Base-by-base conservation (phyloP, 2,329 filamentous ascomycete genomes). In the Exophiala viscosa region DNA sequence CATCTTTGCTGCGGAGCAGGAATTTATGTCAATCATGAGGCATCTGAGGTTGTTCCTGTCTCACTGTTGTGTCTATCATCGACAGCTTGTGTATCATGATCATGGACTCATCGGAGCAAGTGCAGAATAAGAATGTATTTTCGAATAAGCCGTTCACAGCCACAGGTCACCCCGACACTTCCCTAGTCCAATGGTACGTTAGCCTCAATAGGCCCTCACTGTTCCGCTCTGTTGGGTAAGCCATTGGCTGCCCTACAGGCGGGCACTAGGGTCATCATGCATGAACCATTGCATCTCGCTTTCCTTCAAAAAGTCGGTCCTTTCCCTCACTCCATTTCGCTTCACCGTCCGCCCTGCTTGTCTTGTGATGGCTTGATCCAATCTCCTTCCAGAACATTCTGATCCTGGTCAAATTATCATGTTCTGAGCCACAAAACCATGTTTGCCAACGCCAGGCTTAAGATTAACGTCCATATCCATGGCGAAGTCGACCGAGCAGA, bases 191-290 rank as follows among this genome's bases (percentile, higher is more conserved):
- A n/a, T n/a, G n/a, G n/a, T n/a, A n/a, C n/a, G n/a, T 23, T 42
- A 14, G 40, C 9, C 3, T 31, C 23, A n/a, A 9, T 42, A 42
- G 40, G 20, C 20, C 40, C 18, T 28, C 40, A 42, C 18, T 31
- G 17, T 28, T 23, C 18, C 23, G 11, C 40, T n/a, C 20, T 38
- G 20, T 2, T 18, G 32, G 33, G 46, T 50, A 3, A 6, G 6
- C 41, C 11, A 55, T 58, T 55, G 56, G 52, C 43, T 36, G 56
- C 52, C 56, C 49, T 52, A 40, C 32, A 33, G 40, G 52, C 42
- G 52, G 56, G 20, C 20, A 23, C 20, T 23, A 23, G 6, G 20
- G 42, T 48, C 52, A 35, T n/a, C 20, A 14, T 53, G 56, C 48
- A 52, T 46, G 49, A 58, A 55, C 41, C 52, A 39, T 46, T 50